These are phyloP conservation scores for Diaporthe longicolla DNA, from an alignment of 2,329 filamentous ascomycete species.

Conservation along the genomic window DNA sequence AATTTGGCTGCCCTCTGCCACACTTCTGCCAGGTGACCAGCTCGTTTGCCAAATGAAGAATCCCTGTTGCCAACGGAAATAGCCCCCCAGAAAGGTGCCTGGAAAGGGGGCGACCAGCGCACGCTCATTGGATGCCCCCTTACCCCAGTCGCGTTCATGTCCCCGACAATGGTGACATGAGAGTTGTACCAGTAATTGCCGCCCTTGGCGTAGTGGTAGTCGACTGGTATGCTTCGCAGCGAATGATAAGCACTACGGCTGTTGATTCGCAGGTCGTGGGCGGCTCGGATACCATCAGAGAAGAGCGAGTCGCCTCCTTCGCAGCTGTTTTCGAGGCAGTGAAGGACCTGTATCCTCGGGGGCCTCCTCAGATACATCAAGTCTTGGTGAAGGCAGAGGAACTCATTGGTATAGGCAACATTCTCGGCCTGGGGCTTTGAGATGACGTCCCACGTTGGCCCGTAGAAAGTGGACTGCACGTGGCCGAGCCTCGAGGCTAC, in stretches of 20 bases:
- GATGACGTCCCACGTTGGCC: conserved; percentile 89
- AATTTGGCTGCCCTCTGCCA: conserved; percentile 65
- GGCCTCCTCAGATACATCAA: conserved; percentile 87
- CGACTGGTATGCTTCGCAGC: conserved; percentile 64
- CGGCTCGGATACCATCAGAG: conserved; percentile 79
- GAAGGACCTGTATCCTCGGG: conserved; percentile 87
- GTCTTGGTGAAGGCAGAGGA: conserved; percentile 92
- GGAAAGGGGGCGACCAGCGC: conserved; percentile 32
- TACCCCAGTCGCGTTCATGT: conserved; percentile 32
- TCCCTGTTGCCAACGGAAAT: neutral
- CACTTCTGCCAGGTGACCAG: conserved; percentile 1
- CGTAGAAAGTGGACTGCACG: conserved; percentile 91
- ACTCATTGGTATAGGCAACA: conserved; percentile 88
- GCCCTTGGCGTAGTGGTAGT: conserved; percentile 70
- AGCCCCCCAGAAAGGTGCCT: conserved; percentile 45
- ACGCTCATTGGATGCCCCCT: neutral
- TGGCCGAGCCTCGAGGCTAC: conserved; percentile 82
- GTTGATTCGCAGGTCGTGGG: conserved; percentile 54
- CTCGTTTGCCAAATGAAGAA: neutral
- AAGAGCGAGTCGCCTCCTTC: conserved; percentile 91
- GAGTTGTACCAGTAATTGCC: conserved; percentile 75
- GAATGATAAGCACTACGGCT: conserved; percentile 48
- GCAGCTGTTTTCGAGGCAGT: conserved; percentile 87
- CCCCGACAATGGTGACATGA: conserved; percentile 66
- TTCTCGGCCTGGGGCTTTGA: conserved; percentile 89